Conservation (phyloP, 495 filamentous ascomycete genomes). For the Neurospora sp. region DNA sequence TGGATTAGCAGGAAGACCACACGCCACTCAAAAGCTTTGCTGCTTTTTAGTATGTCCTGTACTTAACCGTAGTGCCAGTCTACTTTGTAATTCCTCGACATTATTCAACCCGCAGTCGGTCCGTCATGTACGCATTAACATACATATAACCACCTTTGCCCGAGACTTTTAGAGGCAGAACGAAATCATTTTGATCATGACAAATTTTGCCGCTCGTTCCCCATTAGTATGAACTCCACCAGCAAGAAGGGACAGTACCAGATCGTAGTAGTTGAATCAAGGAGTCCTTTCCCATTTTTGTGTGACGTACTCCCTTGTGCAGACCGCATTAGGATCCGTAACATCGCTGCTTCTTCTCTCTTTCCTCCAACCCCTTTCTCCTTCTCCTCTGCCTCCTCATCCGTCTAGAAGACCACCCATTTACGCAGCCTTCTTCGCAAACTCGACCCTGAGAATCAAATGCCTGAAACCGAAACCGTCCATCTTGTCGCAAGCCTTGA, state of each 20-base stretch:
- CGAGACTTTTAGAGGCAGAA: background rate
- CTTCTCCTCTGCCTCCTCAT: background rate
- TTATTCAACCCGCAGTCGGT: background rate
- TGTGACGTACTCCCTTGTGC: background rate
- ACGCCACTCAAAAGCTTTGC: background rate
- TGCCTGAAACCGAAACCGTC: constrained; percentile 93
- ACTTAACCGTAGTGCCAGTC: background rate
- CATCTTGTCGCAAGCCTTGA: constrained; percentile 91
- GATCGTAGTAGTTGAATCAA: background rate
- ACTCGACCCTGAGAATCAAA: constrained; percentile 83
- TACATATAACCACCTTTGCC: background rate
- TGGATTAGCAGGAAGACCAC: background rate
- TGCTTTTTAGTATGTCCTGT: background rate
- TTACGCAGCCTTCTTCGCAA: constrained; percentile 66
- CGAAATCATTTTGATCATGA: background rate
- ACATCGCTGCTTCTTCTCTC: background rate
- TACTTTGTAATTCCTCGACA: background rate
- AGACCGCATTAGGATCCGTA: background rate
- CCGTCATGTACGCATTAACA: background rate
- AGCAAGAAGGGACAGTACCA: background rate
- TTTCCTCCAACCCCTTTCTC: background rate
- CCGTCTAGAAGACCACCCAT: background rate
- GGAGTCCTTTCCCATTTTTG: background rate
- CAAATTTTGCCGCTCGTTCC: background rate
- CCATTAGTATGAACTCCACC: background rate